These are phyloP conservation scores for Phytophthora brassicae DNA, from an alignment of 352 stramenopile genomes.

Conservation along the genomic window DNA sequence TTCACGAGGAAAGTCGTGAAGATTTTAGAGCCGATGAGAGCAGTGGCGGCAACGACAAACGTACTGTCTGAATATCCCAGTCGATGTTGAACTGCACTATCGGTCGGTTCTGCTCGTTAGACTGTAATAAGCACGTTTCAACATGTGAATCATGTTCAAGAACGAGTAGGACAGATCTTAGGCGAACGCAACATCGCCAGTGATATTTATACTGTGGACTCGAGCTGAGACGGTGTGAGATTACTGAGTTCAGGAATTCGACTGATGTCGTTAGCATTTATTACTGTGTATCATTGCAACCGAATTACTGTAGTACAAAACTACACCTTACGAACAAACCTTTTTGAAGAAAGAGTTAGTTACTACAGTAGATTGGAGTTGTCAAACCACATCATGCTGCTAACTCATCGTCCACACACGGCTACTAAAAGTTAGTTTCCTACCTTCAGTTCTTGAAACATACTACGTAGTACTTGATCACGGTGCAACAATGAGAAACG, in stretches of 20 bases:
- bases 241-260: constrained; percentile 1
- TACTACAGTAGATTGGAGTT: neutral
- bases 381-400: neutral
- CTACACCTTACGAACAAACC: neutral
- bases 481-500: neutral
- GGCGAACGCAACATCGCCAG: neutral
- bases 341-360: neutral
- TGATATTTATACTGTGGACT: neutral
- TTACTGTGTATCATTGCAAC: neutral
- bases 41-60: constrained; percentile 20
- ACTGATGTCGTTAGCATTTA: neutral
- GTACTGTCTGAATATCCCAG: constrained; percentile 17
- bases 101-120: constrained; percentile 42
- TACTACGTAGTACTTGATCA: no score
- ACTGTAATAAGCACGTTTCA: constrained; percentile 46
- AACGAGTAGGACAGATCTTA: constrained; percentile 23
- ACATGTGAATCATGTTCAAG: constrained; percentile 24
- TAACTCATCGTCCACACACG: constrained; percentile 1
- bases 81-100: constrained; percentile 4
- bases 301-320: no score
- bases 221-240: neutral
- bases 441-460: neutral
- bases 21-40: neutral
- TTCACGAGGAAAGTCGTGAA: neutral
- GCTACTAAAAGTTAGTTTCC: neutral